These are phyloP conservation scores for Monosporascus ibericus DNA, from an alignment of 2,329 filamentous ascomycete species.

Conservation along the genomic window DNA sequence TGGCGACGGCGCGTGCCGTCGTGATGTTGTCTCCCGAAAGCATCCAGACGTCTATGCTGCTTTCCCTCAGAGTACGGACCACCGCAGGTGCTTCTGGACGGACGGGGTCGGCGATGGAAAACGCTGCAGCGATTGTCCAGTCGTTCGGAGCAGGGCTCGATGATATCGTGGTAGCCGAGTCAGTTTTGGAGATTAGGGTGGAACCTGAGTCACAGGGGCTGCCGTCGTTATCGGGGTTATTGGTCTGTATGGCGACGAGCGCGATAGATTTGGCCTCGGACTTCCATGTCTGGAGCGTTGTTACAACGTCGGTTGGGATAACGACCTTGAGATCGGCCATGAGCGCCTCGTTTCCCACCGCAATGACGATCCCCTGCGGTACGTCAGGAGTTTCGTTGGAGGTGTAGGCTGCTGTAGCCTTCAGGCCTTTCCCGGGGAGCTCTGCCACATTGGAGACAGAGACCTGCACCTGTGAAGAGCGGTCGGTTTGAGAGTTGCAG, in stretches of 20 bases:
- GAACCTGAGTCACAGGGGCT: too few relatives aligned
- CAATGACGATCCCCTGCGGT: slow-evolving; percentile 38
- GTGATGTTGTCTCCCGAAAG: slow-evolving; percentile 83
- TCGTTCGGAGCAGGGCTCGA: slow-evolving; percentile 3
- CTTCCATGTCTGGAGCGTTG: slow-evolving; percentile 51
- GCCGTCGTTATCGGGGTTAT: background rate
- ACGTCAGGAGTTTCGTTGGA: background rate
- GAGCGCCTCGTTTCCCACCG: slow-evolving; percentile 70
- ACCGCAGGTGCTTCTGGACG: slow-evolving; percentile 64
- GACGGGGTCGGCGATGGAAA: slow-evolving; percentile 77
- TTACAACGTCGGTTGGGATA: slow-evolving; percentile 29
- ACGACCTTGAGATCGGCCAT: slow-evolving; percentile 45
- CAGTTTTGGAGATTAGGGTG: too few relatives aligned
- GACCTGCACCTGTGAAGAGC: slow-evolving; percentile 22
- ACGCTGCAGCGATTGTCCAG: slow-evolving; percentile 55
- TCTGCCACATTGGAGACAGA: slow-evolving; percentile 46
- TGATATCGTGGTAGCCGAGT: background rate
- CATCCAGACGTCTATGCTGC: slow-evolving; percentile 78
- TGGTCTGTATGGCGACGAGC: slow-evolving; percentile 42
- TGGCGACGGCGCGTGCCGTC: slow-evolving; percentile 76
- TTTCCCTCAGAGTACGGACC: slow-evolving; percentile 56
- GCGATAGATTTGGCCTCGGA: slow-evolving; percentile 58
- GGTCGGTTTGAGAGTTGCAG: slow-evolving; percentile 37
- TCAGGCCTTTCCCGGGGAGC: slow-evolving; percentile 65
- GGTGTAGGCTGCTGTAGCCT: slow-evolving; percentile 40